Evolutionary conservation across 768 basidiomycete genomes (phyloP).

Genomic region (Tulasnella sp.): DNA sequence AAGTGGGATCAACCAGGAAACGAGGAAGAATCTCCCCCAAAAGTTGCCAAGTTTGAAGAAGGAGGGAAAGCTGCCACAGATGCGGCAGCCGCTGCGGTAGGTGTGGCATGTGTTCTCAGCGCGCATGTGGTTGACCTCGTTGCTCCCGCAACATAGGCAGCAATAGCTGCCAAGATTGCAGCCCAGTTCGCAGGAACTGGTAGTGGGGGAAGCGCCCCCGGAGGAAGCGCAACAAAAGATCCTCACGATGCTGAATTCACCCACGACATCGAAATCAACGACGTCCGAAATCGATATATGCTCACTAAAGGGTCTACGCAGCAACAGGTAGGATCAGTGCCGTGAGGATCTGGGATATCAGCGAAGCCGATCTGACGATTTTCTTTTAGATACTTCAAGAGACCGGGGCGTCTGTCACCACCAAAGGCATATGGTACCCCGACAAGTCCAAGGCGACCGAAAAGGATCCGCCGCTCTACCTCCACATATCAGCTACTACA

Average conservation of each 20-base stretch:
- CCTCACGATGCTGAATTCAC: slow-evolving; percentile 75
- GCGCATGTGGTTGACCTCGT: background rate
- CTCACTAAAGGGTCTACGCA: slow-evolving; percentile 93
- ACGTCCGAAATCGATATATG: slow-evolving; percentile 89
- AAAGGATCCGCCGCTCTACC: slow-evolving; percentile 88
- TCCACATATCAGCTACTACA: slow-evolving; percentile 80
- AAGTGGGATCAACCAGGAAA: slow-evolving; percentile 71
- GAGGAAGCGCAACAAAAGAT: slow-evolving; percentile 50
- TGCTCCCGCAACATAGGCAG: slow-evolving; percentile 44
- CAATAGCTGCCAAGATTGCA: slow-evolving; percentile 93
- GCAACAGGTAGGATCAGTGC: slow-evolving; percentile 55
- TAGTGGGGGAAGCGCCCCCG: slow-evolving; percentile 41
- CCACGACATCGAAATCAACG: slow-evolving; percentile 95
- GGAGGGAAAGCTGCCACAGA: slow-evolving; percentile 55
- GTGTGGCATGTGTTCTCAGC: background rate
- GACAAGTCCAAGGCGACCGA: slow-evolving; percentile 87
- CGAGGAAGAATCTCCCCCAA: slow-evolving; percentile 46
- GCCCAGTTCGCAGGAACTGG: slow-evolving; percentile 66
- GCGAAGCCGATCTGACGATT: background rate
- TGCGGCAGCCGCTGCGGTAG: slow-evolving; percentile 63
- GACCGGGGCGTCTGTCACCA: slow-evolving; percentile 87
- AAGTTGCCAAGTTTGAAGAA: slow-evolving; percentile 49
- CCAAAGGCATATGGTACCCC: slow-evolving; percentile 95
- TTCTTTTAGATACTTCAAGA: slow-evolving; percentile 73
- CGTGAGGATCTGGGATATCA: slow-evolving; percentile 35